Evolutionary conservation across 192 early-diverging fungal genomes (phyloP).

Genomic region (Endogone sp.): DNA sequence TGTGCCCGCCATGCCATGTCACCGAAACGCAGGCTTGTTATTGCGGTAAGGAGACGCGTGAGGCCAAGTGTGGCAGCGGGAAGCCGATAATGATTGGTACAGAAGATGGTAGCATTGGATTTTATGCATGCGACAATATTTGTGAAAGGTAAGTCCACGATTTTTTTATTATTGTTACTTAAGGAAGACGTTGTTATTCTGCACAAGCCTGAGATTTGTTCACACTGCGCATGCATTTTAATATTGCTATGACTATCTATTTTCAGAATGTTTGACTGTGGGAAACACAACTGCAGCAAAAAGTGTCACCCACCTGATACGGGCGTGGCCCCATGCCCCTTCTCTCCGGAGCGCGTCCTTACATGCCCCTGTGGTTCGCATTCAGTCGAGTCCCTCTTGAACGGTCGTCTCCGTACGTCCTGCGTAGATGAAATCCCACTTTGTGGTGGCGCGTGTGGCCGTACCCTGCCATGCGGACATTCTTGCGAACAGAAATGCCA

Average conservation of each 20-base stretch:
- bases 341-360: conserved; percentile 37
- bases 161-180: too few relatives aligned
- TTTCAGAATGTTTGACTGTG: conserved; percentile 49
- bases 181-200: too few relatives aligned
- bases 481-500: conserved; percentile 58
- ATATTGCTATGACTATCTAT: too few relatives aligned
- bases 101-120: conserved; percentile 36
- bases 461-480: conserved; percentile 58
- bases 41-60: conserved; percentile 60
- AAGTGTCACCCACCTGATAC: conserved; percentile 47
- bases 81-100: conserved; percentile 22
- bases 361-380: conserved; percentile 53
- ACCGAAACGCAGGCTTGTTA: conserved; percentile 57
- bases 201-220: too few relatives aligned
- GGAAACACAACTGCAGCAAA: conserved; percentile 44
- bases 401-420: conserved; percentile 20
- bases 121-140: conserved; percentile 44
- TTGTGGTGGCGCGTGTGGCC: conserved; percentile 58
- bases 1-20: conserved; percentile 60
- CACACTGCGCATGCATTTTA: too few relatives aligned
- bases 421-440: conserved; percentile 56
- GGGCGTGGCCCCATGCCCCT: conserved; percentile 42
- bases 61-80: conserved; percentile 57
- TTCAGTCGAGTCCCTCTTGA: conserved; percentile 27
- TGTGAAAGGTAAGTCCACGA: conserved; percentile 40